Evolutionary conservation across 2,329 filamentous ascomycete genomes (phyloP), one percentile per base, ranked within the genome.

Genomic region (Pleoardoris graminearum): DNA sequence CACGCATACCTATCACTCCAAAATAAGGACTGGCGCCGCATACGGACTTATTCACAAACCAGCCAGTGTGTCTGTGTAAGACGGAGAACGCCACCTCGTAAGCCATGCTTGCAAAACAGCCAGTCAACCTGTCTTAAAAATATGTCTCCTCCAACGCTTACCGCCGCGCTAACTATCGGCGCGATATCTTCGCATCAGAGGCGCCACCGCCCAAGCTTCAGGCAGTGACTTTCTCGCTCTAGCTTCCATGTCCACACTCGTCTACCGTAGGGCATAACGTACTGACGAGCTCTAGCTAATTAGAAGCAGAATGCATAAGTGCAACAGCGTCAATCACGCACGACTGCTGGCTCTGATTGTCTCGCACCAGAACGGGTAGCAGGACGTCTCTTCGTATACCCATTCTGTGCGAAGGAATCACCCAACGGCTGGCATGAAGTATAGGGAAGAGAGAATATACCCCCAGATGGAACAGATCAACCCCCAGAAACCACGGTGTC

Each of bases 171-270:
- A 65, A 63, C 50, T 59, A 59, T 57, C 56, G 60, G 59, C 59
- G 48, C 58, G 55, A 65, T 45, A 57, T 53, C 45, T 53, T 59
- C 62, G 54, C 48, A 58, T 56, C 59, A 47, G 51, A 70, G 66
- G 64, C 66, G 61, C 60, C 62, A 61, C 54, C 59, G 56, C 62
- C 64, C 61, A 63, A 65, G 57, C 22, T 46, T 36, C 16, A 57
- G 61, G 55, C 52, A 50, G 55, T 58, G 60, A 55, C 52, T 53
- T 46, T 51, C 60, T 70, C 54, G 58, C 57, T 74, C 61, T 75
- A 59, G 72, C 72, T 72, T 72, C 69, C 61, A 66, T 75, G 72
- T 75, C 71, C 72, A 75, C 73, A 75, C 72, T 74, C 63, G 66
- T 61, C 64, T 59, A 69, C 59, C 72, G 68, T 71, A 55, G 60